Evolutionary conservation across 345 rosid genomes (phyloP).

Genomic region (Gynandropsis gynandra): DNA sequence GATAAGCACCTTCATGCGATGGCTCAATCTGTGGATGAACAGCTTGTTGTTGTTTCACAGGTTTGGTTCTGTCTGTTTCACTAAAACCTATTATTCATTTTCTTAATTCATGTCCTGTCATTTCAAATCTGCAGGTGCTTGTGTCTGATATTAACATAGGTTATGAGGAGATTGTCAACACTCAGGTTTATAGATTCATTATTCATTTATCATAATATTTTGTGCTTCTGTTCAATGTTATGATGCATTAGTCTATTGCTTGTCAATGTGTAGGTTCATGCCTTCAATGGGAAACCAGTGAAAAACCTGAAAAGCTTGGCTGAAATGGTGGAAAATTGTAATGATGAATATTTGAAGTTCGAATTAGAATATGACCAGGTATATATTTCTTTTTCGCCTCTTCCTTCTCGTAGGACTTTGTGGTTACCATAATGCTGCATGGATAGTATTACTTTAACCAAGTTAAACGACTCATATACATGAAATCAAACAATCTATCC

Average conservation of each 20-base stretch:
- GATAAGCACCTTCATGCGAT: slow-evolving; percentile 84
- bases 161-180: slow-evolving; percentile 89
- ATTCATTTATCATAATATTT: background rate
- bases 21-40: slow-evolving; percentile 79
- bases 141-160: slow-evolving; percentile 92
- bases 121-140: slow-evolving; percentile 50
- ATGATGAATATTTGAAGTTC: slow-evolving; percentile 68
- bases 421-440: too few relatives aligned
- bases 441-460: too few relatives aligned
- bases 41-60: slow-evolving; percentile 90
- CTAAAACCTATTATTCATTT: background rate
- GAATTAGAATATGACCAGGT: slow-evolving; percentile 90
- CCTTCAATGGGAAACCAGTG: slow-evolving; percentile 82
- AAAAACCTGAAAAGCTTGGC: slow-evolving; percentile 76
- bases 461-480: too few relatives aligned
- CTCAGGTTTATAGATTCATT: slow-evolving; percentile 44
- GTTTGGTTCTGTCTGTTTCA: slow-evolving; percentile 27
- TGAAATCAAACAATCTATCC: too few relatives aligned
- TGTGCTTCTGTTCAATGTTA: background rate
- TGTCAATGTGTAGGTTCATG: slow-evolving; percentile 48
- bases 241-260: slow-evolving; percentile 1
- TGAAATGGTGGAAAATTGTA: slow-evolving; percentile 73
- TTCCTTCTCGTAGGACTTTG: too few relatives aligned
- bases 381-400: slow-evolving; percentile 6
- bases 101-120: too few relatives aligned